Percentiles rank a stretch among this genome's conserved stretches.
phyloP scores from a whole-genome alignment of 257 asterid genomes.

The Ehretia macrophylla region DNA sequence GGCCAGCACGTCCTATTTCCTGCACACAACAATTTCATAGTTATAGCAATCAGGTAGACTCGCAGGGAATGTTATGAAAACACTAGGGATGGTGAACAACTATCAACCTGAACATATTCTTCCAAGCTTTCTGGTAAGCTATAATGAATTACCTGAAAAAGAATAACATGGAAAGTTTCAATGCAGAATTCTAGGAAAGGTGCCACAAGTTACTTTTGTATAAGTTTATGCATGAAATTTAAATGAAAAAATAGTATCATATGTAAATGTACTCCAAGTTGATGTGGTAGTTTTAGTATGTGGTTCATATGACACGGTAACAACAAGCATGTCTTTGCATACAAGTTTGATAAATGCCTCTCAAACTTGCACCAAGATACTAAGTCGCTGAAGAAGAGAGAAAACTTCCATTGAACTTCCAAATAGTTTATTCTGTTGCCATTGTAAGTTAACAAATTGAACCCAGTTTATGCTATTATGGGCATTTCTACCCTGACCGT shows the following conservation, averaged over 20 bases:
- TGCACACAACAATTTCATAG: constrained; percentile 23
- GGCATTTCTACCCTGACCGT: background rate
- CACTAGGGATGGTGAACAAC: constrained; percentile 17
- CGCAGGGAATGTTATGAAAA: background rate
- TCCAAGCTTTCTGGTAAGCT: constrained; percentile 97
- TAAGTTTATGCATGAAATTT: background rate
- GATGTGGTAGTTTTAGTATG: too few relatives aligned
- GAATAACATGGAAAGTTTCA: constrained; percentile 15
- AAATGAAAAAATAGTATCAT: too few relatives aligned
- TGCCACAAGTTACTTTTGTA: too few relatives aligned
- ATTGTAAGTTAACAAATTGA: too few relatives aligned
- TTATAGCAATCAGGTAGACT: background rate
- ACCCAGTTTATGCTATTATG: too few relatives aligned
- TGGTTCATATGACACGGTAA: too few relatives aligned
- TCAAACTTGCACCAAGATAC: background rate
- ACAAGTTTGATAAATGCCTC: background rate
- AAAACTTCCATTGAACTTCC: too few relatives aligned
- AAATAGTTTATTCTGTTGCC: too few relatives aligned
- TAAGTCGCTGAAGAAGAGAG: background rate
- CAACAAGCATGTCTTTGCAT: too few relatives aligned
- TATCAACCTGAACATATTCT: constrained; percentile 87
- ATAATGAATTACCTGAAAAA: constrained; percentile 82
- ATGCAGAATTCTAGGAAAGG: background rate
- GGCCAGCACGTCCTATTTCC: constrained; percentile 99
- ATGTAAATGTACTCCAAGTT: background rate